Evolutionary conservation across 2,329 filamentous ascomycete genomes (phyloP).

Genomic region (Sporothrix euskadiensis): DNA sequence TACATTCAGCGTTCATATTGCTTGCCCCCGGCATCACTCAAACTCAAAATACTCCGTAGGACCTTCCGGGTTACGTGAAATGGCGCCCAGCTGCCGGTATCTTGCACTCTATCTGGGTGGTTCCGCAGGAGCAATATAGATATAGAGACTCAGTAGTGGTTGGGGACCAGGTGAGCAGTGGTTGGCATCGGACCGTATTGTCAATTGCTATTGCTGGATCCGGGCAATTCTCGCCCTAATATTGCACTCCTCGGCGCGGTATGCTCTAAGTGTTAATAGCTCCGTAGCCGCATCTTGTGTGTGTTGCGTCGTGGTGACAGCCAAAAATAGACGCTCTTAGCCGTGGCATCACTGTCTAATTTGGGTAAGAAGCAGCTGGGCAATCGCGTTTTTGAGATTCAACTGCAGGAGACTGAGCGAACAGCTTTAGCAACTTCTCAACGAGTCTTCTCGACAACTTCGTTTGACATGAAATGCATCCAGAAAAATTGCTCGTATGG

Average conservation of each 20-base stretch:
- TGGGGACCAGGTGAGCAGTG: too few relatives aligned
- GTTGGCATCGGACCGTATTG: too few relatives aligned
- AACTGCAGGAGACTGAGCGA: too few relatives aligned
- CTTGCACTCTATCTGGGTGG: background rate
- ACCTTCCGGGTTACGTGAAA: background rate
- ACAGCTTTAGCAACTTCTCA: too few relatives aligned
- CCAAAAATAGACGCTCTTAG: background rate
- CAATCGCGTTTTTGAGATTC: too few relatives aligned
- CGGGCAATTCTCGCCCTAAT: background rate
- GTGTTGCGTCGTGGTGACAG: background rate
- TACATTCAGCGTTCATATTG: background rate
- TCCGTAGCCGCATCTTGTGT: background rate
- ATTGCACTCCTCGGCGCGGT: background rate
- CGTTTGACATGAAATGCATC: too few relatives aligned
- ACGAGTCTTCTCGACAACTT: too few relatives aligned
- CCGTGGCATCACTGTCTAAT: background rate
- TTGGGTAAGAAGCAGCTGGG: background rate
- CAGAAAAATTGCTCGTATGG: background rate
- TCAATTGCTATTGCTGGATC: background rate
- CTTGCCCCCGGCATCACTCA: background rate
- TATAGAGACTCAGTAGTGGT: too few relatives aligned
- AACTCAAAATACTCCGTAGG: background rate
- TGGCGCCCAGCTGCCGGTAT: background rate
- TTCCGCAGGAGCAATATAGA: background rate
- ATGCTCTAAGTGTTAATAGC: background rate